Conservation (phyloP, 202 grass and related monocot species). For the Bolboschoenoplectus hybrid region DNA sequence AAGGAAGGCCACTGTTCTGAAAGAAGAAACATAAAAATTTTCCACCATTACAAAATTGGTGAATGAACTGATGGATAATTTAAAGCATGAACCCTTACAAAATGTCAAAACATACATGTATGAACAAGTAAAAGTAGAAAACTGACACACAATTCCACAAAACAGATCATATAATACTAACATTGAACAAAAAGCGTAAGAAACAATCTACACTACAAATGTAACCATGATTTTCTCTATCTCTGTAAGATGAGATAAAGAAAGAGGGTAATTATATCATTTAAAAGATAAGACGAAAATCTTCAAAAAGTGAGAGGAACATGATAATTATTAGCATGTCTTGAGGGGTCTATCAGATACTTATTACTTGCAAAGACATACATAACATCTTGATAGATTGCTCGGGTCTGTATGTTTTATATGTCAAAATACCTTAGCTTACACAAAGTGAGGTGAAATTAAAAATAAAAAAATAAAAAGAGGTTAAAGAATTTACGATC, state of each 20-base stretch:
- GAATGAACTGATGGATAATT: not conserved
- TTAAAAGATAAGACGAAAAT: not conserved
- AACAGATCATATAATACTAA: not conserved
- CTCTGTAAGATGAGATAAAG: not conserved
- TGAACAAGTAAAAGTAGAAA: not conserved
- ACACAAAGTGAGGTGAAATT: not conserved
- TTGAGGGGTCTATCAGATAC: not conserved
- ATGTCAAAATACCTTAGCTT: not conserved
- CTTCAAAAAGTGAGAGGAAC: not conserved
- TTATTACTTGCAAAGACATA: not conserved
- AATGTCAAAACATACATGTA: not conserved
- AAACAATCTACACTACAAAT: not conserved
- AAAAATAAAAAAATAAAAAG: not conserved
- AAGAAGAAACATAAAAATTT: constrained; percentile 53
- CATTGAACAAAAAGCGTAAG: not conserved
- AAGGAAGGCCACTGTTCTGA: constrained; percentile 88
- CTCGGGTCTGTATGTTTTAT: not conserved
- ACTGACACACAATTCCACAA: not conserved
- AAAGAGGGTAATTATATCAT: not conserved
- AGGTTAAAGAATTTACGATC: constrained; percentile 54
- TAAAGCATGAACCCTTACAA: not conserved
- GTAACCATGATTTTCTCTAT: not conserved
- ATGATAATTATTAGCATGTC: not conserved
- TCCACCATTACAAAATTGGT: not conserved
- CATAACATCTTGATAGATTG: constrained; percentile 4